These are phyloP conservation scores for Platanthera guangdongensis DNA, from an alignment of 106 monocot species.

Conservation along the genomic window DNA sequence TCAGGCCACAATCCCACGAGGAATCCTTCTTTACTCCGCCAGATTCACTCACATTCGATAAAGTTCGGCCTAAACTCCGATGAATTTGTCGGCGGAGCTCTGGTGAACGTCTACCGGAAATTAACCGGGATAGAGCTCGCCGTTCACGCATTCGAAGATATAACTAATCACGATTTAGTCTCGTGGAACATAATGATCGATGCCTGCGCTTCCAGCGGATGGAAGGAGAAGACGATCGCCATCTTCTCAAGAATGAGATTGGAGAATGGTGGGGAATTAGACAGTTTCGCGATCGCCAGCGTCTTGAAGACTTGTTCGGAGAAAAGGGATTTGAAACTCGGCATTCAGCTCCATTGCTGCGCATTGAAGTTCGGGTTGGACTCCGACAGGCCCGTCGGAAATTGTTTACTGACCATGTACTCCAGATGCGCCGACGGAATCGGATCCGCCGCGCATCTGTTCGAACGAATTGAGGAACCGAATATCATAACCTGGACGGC, in stretches of 20 bases:
- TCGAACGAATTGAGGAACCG: constrained; percentile 31
- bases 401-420: constrained; percentile 73
- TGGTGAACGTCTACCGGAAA: constrained; percentile 41
- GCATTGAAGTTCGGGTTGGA: constrained; percentile 38
- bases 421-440: constrained; percentile 37
- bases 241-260: constrained; percentile 42
- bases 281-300: constrained; percentile 59
- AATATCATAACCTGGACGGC: constrained; percentile 74
- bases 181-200: constrained; percentile 72
- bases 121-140: constrained; percentile 32
- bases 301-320: constrained; percentile 55
- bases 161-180: constrained; percentile 36
- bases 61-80: constrained; percentile 28
- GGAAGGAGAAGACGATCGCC: constrained; percentile 14
- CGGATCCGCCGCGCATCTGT: constrained; percentile 22
- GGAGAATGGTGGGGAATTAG: constrained; percentile 16
- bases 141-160: constrained; percentile 46
- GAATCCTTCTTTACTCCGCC: constrained; percentile 12
- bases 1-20: background rate
- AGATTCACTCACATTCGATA: constrained; percentile 43
- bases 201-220: constrained; percentile 41
- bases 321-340: constrained; percentile 28
- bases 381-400: constrained; percentile 32
- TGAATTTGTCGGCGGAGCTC: constrained; percentile 47
- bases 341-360: constrained; percentile 53